Base-by-base conservation (phyloP, 371 early-diverging fungal genomes). In the Circinella minor region DNA sequence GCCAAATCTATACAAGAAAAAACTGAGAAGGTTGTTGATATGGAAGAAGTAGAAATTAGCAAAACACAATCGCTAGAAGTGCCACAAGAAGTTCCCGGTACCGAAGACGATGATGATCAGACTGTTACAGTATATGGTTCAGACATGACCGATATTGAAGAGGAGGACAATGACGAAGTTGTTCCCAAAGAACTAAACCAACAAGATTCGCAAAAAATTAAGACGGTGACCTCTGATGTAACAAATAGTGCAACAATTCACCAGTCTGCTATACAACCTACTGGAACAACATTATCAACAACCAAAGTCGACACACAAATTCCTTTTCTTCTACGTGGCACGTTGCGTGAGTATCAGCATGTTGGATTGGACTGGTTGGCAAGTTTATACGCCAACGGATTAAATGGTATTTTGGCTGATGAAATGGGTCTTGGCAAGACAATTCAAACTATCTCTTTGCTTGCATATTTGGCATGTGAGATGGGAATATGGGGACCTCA, bases 351-450 rank as follows among this genome's bases (percentile, higher is more conserved):
- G 73, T 94, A 94, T 68, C 94, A 94, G 69, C 89, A 88, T 60
- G 90, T 90, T 18, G 93, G 94, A 2, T 77, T 93, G 67, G 90
- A 91, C 68, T 93, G 93, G 93, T 83, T 94, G 34, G 90, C 95
- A 7, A 94, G 95, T 61, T 82, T 99, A 62, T 98, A 98, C 83
- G 93, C 93, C 70, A 97, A 98, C 71, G 85, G 93, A 9, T 82
- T 95, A 60, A 96, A 96, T 75, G 98, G 99, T 37, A 99, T 99
- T 63, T 84, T 99, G 66, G 99, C 99, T 0, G 99, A 99, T 80
- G 99, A 99, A 81, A 99, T 99, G 99, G 97, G 98, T 15, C 81
- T 98, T 20, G 98, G 97, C 47, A 96, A 98, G 78, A 97, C 98
- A 0, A 95, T 99, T 71, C 99, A 99, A 76, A 98, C 99, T 15